Evolutionary conservation across 106 monocot genomes (phyloP).

Genomic region (Vanilla planifolia): DNA sequence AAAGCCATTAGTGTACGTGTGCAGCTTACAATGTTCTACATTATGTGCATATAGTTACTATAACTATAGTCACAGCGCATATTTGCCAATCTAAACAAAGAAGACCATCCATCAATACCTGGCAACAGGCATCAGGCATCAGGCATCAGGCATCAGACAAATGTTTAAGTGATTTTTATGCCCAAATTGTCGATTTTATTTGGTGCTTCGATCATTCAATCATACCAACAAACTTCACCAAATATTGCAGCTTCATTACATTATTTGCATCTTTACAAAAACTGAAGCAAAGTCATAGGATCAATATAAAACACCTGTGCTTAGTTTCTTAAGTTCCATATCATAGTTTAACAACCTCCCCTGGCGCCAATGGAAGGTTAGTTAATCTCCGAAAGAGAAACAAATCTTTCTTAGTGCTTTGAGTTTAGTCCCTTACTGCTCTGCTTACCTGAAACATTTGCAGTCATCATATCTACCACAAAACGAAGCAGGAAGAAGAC

Average conservation of each 20-base stretch:
- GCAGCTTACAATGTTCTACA: not conserved
- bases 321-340: not conserved
- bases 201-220: not conserved
- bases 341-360: not conserved
- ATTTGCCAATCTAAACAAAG: not conserved
- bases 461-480: too few species aligned
- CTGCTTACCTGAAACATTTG: too few species aligned
- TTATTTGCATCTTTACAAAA: not conserved
- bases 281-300: too few species aligned
- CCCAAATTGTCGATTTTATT: constrained; percentile 3
- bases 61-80: not conserved
- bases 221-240: too few species aligned
- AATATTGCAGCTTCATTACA: not conserved
- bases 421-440: too few species aligned
- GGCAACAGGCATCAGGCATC: not conserved
- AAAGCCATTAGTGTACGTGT: too few species aligned
- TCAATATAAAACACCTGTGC: not conserved
- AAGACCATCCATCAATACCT: not conserved
- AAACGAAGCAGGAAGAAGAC: too few species aligned
- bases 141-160: constrained; percentile 1
- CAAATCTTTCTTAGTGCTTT: not conserved
- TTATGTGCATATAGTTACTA: not conserved
- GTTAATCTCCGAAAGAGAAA: not conserved
- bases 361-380: not conserved
- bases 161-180: not conserved